phyloP scores from a whole-genome alignment of 2,329 filamentous ascomycete genomes.

The Calonectria henricotiae region DNA sequence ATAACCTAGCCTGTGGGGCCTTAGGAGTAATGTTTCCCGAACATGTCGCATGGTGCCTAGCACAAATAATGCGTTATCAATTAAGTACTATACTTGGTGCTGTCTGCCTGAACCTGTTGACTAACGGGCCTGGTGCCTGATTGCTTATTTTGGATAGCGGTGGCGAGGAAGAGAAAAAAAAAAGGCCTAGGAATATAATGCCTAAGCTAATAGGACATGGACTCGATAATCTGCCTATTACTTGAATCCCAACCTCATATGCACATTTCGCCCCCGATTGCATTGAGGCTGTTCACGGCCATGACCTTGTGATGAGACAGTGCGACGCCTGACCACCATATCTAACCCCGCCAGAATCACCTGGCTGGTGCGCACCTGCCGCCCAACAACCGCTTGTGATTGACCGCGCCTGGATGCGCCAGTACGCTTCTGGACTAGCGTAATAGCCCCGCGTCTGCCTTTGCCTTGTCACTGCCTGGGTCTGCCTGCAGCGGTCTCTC shows the following conservation, averaged over 20 bases:
- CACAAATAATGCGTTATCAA: slow-evolving; percentile 1
- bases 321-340: slow-evolving; percentile 50
- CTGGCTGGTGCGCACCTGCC: slow-evolving; percentile 44
- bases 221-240: neutral
- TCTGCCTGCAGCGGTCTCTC: slow-evolving; percentile 44
- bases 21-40: neutral
- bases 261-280: neutral
- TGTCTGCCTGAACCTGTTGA: slow-evolving; percentile 1
- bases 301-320: slow-evolving; percentile 46
- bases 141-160: slow-evolving; percentile 1
- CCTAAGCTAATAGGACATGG: too few species aligned
- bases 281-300: slow-evolving; percentile 19
- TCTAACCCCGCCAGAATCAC: slow-evolving; percentile 50
- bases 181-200: neutral
- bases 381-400: slow-evolving; percentile 49
- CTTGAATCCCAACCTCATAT: neutral
- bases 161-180: neutral
- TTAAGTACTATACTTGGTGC: neutral
- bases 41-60: neutral
- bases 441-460: slow-evolving; percentile 49
- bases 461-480: slow-evolving; percentile 46
- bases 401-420: slow-evolving; percentile 43
- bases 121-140: neutral
- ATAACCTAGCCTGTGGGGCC: neutral
- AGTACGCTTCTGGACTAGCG: slow-evolving; percentile 43